Conservation (phyloP, 1,284 basidiomycete species). For the Dichomitus squalens region DNA sequence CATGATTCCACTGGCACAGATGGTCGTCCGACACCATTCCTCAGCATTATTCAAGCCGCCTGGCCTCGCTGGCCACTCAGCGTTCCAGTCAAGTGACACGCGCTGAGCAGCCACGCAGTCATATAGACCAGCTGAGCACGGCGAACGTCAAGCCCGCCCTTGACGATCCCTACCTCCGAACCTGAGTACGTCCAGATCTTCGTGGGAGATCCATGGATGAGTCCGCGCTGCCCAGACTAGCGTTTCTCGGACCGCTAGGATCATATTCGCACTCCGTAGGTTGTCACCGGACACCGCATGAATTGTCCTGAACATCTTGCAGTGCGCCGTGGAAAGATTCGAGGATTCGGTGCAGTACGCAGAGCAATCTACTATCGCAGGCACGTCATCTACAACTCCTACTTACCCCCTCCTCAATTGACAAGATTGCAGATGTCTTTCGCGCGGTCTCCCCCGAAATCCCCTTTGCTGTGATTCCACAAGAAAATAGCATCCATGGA, state of each 20-base stretch:
- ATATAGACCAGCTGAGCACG: background rate
- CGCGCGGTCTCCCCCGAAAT: constrained; percentile 43
- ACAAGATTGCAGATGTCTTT: constrained; percentile 52
- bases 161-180: background rate
- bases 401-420: background rate
- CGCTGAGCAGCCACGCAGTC: background rate
- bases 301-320: constrained; percentile 1
- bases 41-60: background rate
- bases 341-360: constrained; percentile 52
- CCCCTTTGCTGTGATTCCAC: constrained; percentile 64
- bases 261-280: constrained; percentile 79
- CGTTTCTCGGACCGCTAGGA: constrained; percentile 69
- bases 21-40: background rate
- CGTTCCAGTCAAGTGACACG: background rate
- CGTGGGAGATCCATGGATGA: constrained; percentile 10
- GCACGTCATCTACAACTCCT: constrained; percentile 33
- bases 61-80: background rate
- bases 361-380: constrained; percentile 56
- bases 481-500: constrained; percentile 78
- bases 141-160: background rate
- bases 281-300: background rate
- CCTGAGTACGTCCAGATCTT: background rate
- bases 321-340: constrained; percentile 68
- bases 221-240: constrained; percentile 27
- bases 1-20: background rate